Conservation (phyloP, 257 asterid genomes). For the Nicotiana paniculata region DNA sequence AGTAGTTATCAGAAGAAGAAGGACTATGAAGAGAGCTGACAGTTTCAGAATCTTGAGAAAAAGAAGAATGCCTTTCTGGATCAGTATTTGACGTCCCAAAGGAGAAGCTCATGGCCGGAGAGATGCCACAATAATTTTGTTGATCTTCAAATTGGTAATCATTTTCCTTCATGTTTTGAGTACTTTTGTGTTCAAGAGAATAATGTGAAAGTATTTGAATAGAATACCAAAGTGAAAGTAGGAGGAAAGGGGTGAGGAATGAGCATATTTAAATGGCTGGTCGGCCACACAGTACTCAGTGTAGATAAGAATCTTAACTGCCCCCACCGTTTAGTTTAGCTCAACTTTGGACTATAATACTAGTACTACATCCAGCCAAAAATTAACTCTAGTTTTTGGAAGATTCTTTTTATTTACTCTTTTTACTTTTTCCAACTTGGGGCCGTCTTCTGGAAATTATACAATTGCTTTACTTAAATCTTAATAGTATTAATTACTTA, state of each 20-base stretch:
- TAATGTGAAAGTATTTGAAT: not conserved
- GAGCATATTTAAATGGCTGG: conserved; percentile 5
- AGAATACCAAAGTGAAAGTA: not conserved
- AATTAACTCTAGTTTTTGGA: not conserved
- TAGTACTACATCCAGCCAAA: not conserved
- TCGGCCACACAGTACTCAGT: not conserved
- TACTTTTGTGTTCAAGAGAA: not conserved
- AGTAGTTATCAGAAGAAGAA: conserved; percentile 31
- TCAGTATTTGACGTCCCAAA: conserved; percentile 2
- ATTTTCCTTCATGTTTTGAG: conserved; percentile 8
- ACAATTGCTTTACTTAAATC: too few species aligned
- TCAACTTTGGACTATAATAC: not conserved
- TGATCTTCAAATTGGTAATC: conserved; percentile 17
- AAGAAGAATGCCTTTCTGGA: conserved; percentile 28
- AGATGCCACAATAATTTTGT: conserved; percentile 17
- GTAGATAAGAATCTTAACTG: not conserved
- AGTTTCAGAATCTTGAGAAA: conserved; percentile 41
- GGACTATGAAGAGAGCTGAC: conserved; percentile 30
- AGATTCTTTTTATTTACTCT: not conserved
- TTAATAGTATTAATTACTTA: too few species aligned
- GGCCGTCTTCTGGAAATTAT: not conserved
- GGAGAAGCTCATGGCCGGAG: conserved; percentile 20
- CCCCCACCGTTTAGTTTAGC: not conserved
- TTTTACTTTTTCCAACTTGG: not conserved
- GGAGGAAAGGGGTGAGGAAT: not conserved